These are phyloP conservation scores for maize (Zea mays) DNA, from an alignment of 176 grass and related monocot species.

Conservation along the genomic window Zm-B73-REFERENCE-NAM-5.0 NC_050101.1:37945001-37945500, in stretches of 20 bases:
- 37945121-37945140: too few relatives aligned
- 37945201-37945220: conserved; percentile 75
- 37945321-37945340: background rate
- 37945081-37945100: background rate
- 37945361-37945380: background rate
- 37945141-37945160: conserved; percentile 99
- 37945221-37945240: too few relatives aligned
- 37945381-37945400: background rate
- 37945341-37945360: background rate
- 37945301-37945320: background rate
- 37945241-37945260: background rate
- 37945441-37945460: background rate
- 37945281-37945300: background rate
- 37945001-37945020: conserved; percentile 71
- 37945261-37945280: background rate
- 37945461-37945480: too few relatives aligned
- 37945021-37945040: conserved; percentile 29
- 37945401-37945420: background rate
- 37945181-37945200: conserved; percentile 86
- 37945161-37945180: conserved; percentile 87
- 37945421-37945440: background rate
- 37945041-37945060: background rate
- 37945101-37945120: background rate
- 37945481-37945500: background rate
- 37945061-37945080: background rate